A percentile compares a stretch with the other conserved stretches of the same genome.
Conservation (phyloP, 176 grass and related monocot species). For the Musa itinerans region DNA sequence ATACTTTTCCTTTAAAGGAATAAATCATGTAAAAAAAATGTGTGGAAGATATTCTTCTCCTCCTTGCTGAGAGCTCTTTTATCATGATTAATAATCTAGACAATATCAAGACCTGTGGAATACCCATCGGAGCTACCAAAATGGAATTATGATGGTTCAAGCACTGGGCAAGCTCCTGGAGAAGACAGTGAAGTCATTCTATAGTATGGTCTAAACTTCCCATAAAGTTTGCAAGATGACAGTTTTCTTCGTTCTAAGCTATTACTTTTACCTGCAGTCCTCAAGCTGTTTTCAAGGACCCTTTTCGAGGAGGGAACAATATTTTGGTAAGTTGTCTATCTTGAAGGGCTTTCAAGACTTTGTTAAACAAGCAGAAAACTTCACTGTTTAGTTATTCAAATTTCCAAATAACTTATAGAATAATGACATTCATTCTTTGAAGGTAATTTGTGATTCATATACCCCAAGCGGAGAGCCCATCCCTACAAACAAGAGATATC, state of each 20-base stretch:
- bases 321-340: constrained; percentile 53
- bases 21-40: not conserved
- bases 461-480: constrained; percentile 63
- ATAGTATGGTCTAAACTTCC: constrained; percentile 48
- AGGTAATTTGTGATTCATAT: constrained; percentile 77
- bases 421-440: constrained; percentile 6
- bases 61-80: not conserved
- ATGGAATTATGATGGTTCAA: constrained; percentile 99
- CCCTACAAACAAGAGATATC: constrained; percentile 68
- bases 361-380: not conserved
- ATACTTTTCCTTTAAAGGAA: not conserved
- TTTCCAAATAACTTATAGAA: not conserved
- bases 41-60: not conserved
- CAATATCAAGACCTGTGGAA: constrained; percentile 66
- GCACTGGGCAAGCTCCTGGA: constrained; percentile 96
- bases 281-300: constrained; percentile 96
- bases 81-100: constrained; percentile 34
- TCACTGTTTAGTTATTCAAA: not conserved
- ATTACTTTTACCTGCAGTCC: constrained; percentile 45
- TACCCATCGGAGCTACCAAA: constrained; percentile 84
- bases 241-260: constrained; percentile 2
- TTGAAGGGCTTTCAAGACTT: not conserved
- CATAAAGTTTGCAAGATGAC: not conserved
- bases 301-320: constrained; percentile 94
- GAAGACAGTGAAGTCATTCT: constrained; percentile 98